Evolutionary conservation across 2,329 filamentous ascomycete genomes (phyloP).

Genomic region (Talaromyces sp.): DNA sequence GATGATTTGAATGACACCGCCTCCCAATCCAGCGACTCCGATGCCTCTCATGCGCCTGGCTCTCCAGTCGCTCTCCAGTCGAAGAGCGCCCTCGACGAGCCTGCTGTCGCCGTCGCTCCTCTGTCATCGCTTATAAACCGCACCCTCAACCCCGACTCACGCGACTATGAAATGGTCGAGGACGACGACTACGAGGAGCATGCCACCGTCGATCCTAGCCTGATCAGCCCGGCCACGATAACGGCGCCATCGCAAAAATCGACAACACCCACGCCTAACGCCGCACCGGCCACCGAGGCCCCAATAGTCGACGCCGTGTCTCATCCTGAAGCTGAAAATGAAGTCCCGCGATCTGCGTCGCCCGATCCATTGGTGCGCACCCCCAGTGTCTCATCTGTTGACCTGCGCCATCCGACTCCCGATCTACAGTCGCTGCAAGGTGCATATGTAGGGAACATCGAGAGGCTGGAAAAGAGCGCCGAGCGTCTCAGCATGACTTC

Average conservation of each 20-base stretch:
- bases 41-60: conserved; percentile 12
- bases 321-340: not conserved
- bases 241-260: not conserved
- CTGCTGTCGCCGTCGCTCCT: not conserved
- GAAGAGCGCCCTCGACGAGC: not conserved
- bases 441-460: conserved; percentile 46
- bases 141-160: conserved; percentile 1
- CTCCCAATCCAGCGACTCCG: conserved; percentile 24
- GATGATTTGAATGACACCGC: conserved; percentile 28
- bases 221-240: not conserved
- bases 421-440: conserved; percentile 47
- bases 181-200: conserved; percentile 39
- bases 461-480: conserved; percentile 44
- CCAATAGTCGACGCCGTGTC: conserved; percentile 2
- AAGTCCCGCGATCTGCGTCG: conserved; percentile 11
- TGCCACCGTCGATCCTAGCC: conserved; percentile 21
- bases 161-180: conserved; percentile 42
- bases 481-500: conserved; percentile 44
- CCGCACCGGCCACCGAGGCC: not conserved
- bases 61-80: not conserved
- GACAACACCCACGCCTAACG: not conserved
- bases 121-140: not conserved
- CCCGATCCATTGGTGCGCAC: conserved; percentile 33
- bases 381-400: conserved; percentile 33
- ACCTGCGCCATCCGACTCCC: conserved; percentile 44